A percentile compares a stretch with the other conserved stretches of the same genome.
phyloP scores from a whole-genome alignment of 768 basidiomycete species.

The Mycena filopes region DNA sequence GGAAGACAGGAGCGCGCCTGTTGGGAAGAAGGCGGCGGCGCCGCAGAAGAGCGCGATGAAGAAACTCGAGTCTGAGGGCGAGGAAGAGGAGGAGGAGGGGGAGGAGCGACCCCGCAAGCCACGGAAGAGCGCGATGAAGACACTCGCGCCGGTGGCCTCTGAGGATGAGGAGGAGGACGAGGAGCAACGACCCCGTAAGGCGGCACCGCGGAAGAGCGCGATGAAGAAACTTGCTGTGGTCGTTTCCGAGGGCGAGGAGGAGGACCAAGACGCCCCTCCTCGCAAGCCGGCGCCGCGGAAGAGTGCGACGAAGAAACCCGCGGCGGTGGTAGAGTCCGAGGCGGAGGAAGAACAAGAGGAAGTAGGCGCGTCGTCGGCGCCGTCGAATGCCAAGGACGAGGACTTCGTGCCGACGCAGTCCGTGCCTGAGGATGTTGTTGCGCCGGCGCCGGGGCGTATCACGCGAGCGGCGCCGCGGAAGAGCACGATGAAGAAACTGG shows the following conservation, averaged over 20 bases:
- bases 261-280: too few relatives aligned
- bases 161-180: too few relatives aligned
- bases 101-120: too few relatives aligned
- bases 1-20: slow-evolving; percentile 21
- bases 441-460: slow-evolving; percentile 19
- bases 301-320: too few relatives aligned
- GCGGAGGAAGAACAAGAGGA: too few relatives aligned
- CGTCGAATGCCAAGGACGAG: slow-evolving; percentile 18
- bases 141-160: too few relatives aligned
- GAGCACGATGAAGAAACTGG: slow-evolving; percentile 18
- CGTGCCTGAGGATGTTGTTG: background rate
- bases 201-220: too few relatives aligned
- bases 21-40: background rate
- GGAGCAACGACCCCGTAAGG: slow-evolving; percentile 17
- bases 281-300: too few relatives aligned
- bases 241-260: too few relatives aligned
- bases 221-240: too few relatives aligned
- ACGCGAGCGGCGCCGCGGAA: slow-evolving; percentile 24
- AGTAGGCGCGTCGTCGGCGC: slow-evolving; percentile 11
- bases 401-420: slow-evolving; percentile 28
- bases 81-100: slow-evolving; percentile 3
- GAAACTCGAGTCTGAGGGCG: slow-evolving; percentile 24
- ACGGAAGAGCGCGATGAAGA: too few relatives aligned
- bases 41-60: slow-evolving; percentile 24
- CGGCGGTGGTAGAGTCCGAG: slow-evolving; percentile 11